Base-by-base conservation (phyloP, 441 rosid genomes). In the Omphalea diandra region DNA sequence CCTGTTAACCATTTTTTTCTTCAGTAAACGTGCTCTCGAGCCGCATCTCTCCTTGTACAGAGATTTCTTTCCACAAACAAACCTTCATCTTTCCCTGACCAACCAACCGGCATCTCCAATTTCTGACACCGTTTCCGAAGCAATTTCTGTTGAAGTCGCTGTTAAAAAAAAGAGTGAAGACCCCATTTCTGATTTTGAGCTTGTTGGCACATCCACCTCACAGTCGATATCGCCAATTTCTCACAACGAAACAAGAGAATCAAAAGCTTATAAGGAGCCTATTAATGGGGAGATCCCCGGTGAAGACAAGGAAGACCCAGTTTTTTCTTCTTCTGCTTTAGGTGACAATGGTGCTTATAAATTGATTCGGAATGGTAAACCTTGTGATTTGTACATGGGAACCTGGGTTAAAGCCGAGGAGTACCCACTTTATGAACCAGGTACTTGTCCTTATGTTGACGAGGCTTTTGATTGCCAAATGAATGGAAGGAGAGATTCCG, bases 401-500 rank as follows among this genome's bases (percentile, higher is more conserved):
- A 74, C 66, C 27, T 94, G 98, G 97, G 86, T 91, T 70, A 85
- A 76, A 69, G 93, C 87, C 36, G 86, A 82, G 53, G 73, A 24
- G 20, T 84, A 84, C 77, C 97, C 98, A 7, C 57, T 88, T 72
- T 94, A 91, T 73, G 67, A 74, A 64, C 87, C 98, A 3, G 89
- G 87, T 61, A 84, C 95, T 20, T 94, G 97, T 81, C 93, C 97
- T 46, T 90, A 81, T 24, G 97, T 94, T 0, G 98, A 94, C 43
- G 95, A 86, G 67, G 93, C 92, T 71, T 91, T 84, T 74, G 96
- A 88, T 80, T 94, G 98, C 82, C 95, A 88, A n/a, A 73, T 63
- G 63, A 94, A 91, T 54, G 97, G 97, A 32, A 85, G 98, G 69
- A 72, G 56, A 3, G 98, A 90, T 82, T 80, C 91, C 0, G 87